These are phyloP conservation scores for Lophiostoma macrostomum DNA, from an alignment of 495 filamentous ascomycete genomes.

Conservation along the genomic window DNA sequence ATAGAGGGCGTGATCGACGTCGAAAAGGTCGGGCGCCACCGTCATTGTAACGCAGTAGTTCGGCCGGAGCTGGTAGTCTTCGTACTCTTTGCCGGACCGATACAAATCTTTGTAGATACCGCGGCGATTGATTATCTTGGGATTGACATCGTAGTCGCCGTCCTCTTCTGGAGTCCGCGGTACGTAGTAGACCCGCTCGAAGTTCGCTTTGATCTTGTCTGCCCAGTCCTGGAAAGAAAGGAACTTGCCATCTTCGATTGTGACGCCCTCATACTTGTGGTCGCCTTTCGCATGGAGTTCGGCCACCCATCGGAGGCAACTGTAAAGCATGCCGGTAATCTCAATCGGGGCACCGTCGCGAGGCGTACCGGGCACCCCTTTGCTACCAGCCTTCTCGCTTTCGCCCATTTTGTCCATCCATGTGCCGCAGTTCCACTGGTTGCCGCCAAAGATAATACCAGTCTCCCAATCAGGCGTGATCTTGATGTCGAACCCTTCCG, in stretches of 20 bases:
- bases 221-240: conserved; percentile 83
- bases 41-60: conserved; percentile 97
- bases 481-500: conserved; percentile 86
- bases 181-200: conserved; percentile 87
- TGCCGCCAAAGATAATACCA: conserved; percentile 91
- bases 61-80: conserved; percentile 92
- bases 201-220: conserved; percentile 72
- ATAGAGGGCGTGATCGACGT: conserved; percentile 66
- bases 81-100: conserved; percentile 85
- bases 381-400: conserved; percentile 81
- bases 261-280: conserved; percentile 71
- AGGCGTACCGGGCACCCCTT: conserved; percentile 93
- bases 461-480: conserved; percentile 90
- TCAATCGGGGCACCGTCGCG: conserved; percentile 94
- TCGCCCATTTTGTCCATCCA: conserved; percentile 99
- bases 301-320: conserved; percentile 76
- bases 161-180: conserved; percentile 68
- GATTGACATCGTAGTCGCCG: conserved; percentile 71
- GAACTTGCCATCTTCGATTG: conserved; percentile 53
- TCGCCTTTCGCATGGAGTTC: conserved; percentile 60
- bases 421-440: conserved; percentile 91
- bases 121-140: conserved; percentile 73
- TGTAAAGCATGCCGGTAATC: conserved; percentile 89
- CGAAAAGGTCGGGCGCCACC: conserved; percentile 85
- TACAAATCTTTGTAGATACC: conserved; percentile 99